Evolutionary conservation across 768 basidiomycete species (phyloP).

Genomic region (Solioccasus polychromus): DNA sequence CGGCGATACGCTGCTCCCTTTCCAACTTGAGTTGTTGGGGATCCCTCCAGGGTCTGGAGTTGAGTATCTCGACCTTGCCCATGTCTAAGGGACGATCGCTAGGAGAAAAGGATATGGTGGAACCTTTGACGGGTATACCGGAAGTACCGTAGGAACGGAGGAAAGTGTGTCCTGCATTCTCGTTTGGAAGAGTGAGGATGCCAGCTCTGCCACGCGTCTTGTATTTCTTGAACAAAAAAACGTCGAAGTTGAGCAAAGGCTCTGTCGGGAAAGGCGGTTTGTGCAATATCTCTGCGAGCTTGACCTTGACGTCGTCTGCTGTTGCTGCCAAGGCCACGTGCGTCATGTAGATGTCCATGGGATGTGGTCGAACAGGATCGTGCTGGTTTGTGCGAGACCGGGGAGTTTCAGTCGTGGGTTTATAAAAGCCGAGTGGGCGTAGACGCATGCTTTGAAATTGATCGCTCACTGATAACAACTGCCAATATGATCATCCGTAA

Average conservation of each 20-base stretch:
- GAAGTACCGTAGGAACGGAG: conserved; percentile 23
- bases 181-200: conserved; percentile 31
- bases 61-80: conserved; percentile 23
- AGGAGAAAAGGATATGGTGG: conserved; percentile 14
- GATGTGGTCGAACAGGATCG: conserved; percentile 5
- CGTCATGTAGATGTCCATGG: conserved; percentile 37
- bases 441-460: no score
- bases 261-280: conserved; percentile 30
- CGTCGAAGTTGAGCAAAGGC: conserved; percentile 32
- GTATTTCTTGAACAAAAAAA: conserved; percentile 27
- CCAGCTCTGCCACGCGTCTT: conserved; percentile 25
- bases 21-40: conserved; percentile 24
- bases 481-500: no score
- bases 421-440: no score
- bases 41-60: conserved; percentile 29
- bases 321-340: conserved; percentile 27
- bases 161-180: conserved; percentile 20
- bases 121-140: conserved; percentile 29
- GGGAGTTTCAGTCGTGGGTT: neutral
- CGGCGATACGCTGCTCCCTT: conserved; percentile 20
- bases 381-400: neutral
- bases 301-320: conserved; percentile 31
- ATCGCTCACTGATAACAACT: conserved; percentile 19
- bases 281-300: conserved; percentile 33
- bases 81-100: conserved; percentile 25